Percentiles rank a stretch among this genome's conserved stretches.
phyloP scores from a whole-genome alignment of 2,329 filamentous ascomycete genomes.

The Colletotrichum sp. region DNA sequence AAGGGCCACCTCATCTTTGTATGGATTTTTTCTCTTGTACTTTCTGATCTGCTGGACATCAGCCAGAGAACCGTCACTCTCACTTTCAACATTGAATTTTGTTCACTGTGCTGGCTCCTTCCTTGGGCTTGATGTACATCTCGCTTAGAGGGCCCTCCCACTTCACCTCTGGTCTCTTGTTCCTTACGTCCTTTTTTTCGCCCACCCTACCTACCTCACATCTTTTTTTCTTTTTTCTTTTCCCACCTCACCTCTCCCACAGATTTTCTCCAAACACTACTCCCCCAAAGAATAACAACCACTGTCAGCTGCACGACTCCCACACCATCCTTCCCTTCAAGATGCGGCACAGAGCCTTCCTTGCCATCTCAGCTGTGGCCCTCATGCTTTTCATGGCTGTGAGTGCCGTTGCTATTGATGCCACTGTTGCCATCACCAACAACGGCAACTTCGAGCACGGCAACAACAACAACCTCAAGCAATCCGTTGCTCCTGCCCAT shows the following conservation, averaged over 20 bases:
- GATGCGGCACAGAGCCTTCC: not conserved
- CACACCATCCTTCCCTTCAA: not conserved
- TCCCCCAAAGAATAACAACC: not conserved
- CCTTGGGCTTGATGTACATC: not conserved
- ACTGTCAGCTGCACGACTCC: not conserved
- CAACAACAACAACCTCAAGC: not conserved
- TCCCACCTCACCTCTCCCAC: not conserved
- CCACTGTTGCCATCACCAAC: not conserved
- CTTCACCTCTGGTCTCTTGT: not conserved
- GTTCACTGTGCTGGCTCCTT: not conserved
- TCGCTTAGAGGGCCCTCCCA: not conserved
- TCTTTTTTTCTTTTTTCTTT: not conserved
- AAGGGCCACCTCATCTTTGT: not conserved
- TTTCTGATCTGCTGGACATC: not conserved
- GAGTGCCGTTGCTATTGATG: not conserved
- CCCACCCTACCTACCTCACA: not conserved
- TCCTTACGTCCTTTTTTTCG: not conserved
- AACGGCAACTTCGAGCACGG: not conserved
- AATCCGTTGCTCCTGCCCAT: not conserved
- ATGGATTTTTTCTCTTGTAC: not conserved
- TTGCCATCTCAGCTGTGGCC: not conserved
- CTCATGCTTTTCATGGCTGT: not conserved
- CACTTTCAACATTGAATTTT: not conserved
- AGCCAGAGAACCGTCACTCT: not conserved
- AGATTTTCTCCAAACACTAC: not conserved